Evolutionary conservation across 1,139 yeast genomes (phyloP), one percentile per base, ranked within the genome.

Genomic region (Pneumocystis murina): DNA sequence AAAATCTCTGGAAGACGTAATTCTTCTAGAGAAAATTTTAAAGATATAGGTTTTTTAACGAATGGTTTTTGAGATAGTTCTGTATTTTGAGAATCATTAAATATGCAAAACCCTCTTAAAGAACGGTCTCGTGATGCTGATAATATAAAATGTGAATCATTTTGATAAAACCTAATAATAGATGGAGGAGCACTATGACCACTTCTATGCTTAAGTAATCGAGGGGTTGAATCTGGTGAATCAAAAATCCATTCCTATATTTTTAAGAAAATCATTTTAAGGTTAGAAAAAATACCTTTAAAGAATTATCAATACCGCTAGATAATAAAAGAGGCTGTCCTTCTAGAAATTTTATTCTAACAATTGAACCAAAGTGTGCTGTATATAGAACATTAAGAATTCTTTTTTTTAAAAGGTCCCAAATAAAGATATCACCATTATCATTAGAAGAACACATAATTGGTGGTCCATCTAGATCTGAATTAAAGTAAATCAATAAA

Each of bases 1-100:
- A 82, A 77, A 66, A 91, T 84, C 68, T 89, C 95, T 0, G 96
- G 86, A 71, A 88, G 85, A 71, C 87, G 88, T 64, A 64, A 43
- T 63, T 72, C 2, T 76, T 73, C 60, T 79, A 76, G 8, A 91
- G 94, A 1, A 83, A 86, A 64, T 77, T 77, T 68, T 87, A 79
- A 67, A 82, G 80, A 54, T 82, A 84, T 62, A 17, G 67, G 64
- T n/a, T 59, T 59, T 16, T 65, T 61, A 68, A 83, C 82, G 14
- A 78, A 71, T 12, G 75, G 75, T 69, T 86, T 82, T 75, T 91
- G 97, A 0, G 97, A 90, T 71, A 92, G 77, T 73, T 90, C 96
- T 71, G 88, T 96, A 1, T 96, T 88, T 75, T 94, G 99, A 0
- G 97, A 95, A 74, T 94, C 98, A 73, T 92, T 92, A 70, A 97